Evolutionary conservation across 495 filamentous ascomycete genomes (phyloP), one percentile per base, ranked within the genome.

Genomic region (Tuber magnatum): DNA sequence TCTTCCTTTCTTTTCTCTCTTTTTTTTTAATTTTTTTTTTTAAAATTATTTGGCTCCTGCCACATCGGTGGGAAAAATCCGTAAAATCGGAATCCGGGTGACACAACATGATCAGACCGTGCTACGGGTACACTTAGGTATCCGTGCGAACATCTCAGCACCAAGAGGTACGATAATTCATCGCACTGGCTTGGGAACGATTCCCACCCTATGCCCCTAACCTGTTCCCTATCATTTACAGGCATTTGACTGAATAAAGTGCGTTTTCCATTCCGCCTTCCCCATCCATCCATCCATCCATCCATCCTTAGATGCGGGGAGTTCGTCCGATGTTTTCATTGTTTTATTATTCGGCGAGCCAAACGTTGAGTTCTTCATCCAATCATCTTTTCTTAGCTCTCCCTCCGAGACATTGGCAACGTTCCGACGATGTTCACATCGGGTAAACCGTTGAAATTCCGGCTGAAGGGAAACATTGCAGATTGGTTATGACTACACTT

Each of bases 91-190:
- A 28, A 65, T 14, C 56, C 56, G 56, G 56, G 56, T 65, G 28
- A 65, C 56, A 65, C 56, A 65, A 35, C 56, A 35, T 65, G 56
- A 65, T 65, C 28, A 65, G 28, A 35, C 56, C 10, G 10, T 65
- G 56, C 56, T 12, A 35, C n/a, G 28, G 56, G 28, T 35, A 65
- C 28, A 35, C 56, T 56, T 56, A 12, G 56, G 3, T 65, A 65
- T 32, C 56, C 56, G 18, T 65, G 56, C 56, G 56, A 65, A 65
- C 28, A 65, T 65, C 56, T 65, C 56, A 65, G 56, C 56, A 65
- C 28, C 56, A 18, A 7, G 6, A 18, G 10, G 10, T 32, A 28
- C n/a, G n/a, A n/a, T n/a, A 16, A 32, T 65, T 32, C 32, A 14
- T 32, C 56, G n/a, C 14, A 35, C 18, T 28, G 3, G 32, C 56